Evolutionary conservation across 1,139 yeast genomes (phyloP), one percentile per base, ranked within the genome.

Genomic region (Suhomyces anneliseae): DNA sequence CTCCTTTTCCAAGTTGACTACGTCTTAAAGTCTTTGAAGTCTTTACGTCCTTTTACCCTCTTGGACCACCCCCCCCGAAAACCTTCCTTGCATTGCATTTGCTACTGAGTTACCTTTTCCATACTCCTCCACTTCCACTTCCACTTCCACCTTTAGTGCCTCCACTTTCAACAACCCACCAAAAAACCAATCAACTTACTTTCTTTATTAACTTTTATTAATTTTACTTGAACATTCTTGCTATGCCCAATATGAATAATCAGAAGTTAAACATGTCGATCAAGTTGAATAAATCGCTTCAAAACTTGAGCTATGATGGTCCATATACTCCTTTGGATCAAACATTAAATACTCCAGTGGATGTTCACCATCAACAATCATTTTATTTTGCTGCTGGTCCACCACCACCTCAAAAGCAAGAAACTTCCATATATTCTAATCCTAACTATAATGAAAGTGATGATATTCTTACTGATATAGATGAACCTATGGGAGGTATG

Each of bases 311-410:
- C 14, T 66, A 58, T 36, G 58, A 59, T 12, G 65, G 65, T 27
- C 80, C 80, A n/a, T 71, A 59, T 54, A 75, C 80, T 1, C 80
- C 80, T 11, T 60, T 73, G 43, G 79, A 74, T 41, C 79, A 74
- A 53, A 75, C 79, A 1, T 56, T 72, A 44, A 63, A 58, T 40
- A 75, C 80, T 5, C 80, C 80, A 1, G 50, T 69, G 34, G 77
- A 72, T 44, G 65, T 66, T 8, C 53, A 54, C 46, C 44, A 42
- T n/a, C 52, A 46, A 8, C 46, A 47, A 19, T 32, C 45, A 31
- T 39, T 42, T 45, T 41, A 47, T 36, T 46, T 48, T 34, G 53
- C 52, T 11, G 46, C 44, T 10, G 41, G 32, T 4, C 48, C 38
- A 15, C 49, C 39, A 10, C 38, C 38, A 3, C 26, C 39, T 27